Base-by-base conservation (phyloP, 352 stramenopile genomes). In the Plasmopara muralis region DNA sequence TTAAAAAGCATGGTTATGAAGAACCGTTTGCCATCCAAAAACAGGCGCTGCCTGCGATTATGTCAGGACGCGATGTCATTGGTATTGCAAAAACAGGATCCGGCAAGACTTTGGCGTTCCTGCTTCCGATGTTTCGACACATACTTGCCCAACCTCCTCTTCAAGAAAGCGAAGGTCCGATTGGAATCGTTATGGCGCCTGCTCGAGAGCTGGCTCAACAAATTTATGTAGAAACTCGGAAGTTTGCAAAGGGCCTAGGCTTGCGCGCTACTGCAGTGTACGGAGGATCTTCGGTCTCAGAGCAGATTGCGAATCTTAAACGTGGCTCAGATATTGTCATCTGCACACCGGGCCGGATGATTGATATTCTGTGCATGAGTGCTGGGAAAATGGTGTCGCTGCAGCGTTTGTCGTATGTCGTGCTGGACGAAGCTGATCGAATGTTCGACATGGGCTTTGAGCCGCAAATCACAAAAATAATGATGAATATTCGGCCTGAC, bases 391-490 rank as follows among this genome's bases (percentile, higher is more conserved):
- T 99, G 62, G 84, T 99, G 29, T 97, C 84, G 29, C 68, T 99
- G 13, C 77, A 95, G 53, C 87, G 97, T 18, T 96, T 99, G 14
- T 98, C 93, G 13, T 99, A 98, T 64, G 93, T 99, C 16, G 97
- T 99, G 14, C 83, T 99, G 45, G 97, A 99, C 60, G 97, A 99
- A 73, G 96, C 96, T 38, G 97, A 99, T 72, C 87, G 97, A 15
- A 99, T 99, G 93, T 99, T 99, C 64, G 97, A 99, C 68, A 99
- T 99, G 97, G 97, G 97, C 9, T 99, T 99, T 69, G 96, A 99
- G 56, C 97, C 97, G 10, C 97, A 99, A 68, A 98, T 99, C 57
- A 93, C 83, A 12, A 97, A 97, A 60, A 98, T 98, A 48, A 85
- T 97, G 67, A 70, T 89, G 61, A 96, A 97, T 40, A 88, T 96